A percentile compares a stretch with the other conserved stretches of the same genome.
phyloP scores from a whole-genome alignment of 108 stramenopile species.

The Fragilariopsis cylindrus region DNA sequence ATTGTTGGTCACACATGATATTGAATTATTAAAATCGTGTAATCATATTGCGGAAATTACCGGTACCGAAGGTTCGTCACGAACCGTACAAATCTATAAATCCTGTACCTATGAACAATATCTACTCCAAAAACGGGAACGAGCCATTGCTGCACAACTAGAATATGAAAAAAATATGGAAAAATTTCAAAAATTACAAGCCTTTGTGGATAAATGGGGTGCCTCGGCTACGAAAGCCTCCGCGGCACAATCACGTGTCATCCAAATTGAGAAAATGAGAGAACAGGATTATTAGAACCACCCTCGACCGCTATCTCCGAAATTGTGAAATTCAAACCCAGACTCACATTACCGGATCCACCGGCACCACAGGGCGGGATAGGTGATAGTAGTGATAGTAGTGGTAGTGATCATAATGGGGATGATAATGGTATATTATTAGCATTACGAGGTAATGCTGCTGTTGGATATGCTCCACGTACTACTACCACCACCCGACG shows the following conservation, averaged over 20 bases:
- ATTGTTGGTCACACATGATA: conserved; percentile 86
- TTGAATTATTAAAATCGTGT: conserved; percentile 68
- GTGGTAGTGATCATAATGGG: not conserved
- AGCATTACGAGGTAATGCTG: conserved; percentile 51
- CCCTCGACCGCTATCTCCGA: conserved; percentile 49
- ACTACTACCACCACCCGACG: not conserved
- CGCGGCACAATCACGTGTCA: conserved; percentile 85
- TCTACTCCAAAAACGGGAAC: conserved; percentile 65
- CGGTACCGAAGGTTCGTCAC: conserved; percentile 21
- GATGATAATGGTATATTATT: conserved; percentile 41
- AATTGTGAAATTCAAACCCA: conserved; percentile 27
- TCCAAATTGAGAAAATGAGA: conserved; percentile 72
- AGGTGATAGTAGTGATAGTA: not conserved
- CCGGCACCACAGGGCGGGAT: conserved; percentile 54
- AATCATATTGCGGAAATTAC: conserved; percentile 86
- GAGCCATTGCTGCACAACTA: conserved; percentile 63
- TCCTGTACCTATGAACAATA: conserved; percentile 74
- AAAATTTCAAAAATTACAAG: conserved; percentile 83
- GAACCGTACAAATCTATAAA: conserved; percentile 53
- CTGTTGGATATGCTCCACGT: conserved; percentile 50
- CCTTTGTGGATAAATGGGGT: conserved; percentile 85
- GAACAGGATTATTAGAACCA: conserved; percentile 57
- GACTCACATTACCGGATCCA: conserved; percentile 50
- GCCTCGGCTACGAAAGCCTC: conserved; percentile 87
- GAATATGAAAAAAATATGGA: conserved; percentile 85